These are phyloP conservation scores for Cruciata laevipes DNA, from an alignment of 257 asterid species.

Conservation along the genomic window DNA sequence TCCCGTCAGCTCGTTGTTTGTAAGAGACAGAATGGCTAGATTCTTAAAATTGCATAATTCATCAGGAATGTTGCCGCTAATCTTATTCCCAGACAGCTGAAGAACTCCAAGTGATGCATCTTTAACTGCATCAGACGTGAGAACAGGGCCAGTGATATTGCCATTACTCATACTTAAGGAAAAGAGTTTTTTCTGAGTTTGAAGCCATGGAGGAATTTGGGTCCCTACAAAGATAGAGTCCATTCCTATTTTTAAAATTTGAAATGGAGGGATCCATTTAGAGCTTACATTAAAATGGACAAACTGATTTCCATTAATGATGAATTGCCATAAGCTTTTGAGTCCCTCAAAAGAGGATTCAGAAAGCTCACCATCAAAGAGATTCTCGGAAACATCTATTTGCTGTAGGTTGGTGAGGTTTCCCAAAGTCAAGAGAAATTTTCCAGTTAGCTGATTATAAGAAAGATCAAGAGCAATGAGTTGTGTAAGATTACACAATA, in stretches of 20 bases:
- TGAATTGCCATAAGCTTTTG: no score
- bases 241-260: background rate
- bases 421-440: background rate
- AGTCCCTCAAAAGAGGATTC: constrained; percentile 7
- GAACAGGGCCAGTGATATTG: background rate
- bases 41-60: background rate
- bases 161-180: background rate
- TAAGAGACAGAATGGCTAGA: background rate
- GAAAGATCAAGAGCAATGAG: background rate
- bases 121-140: background rate
- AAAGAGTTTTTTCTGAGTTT: background rate
- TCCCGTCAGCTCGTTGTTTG: background rate
- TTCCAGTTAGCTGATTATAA: no score
- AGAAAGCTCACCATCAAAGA: constrained; percentile 5
- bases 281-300: constrained; percentile 15
- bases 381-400: background rate
- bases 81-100: background rate
- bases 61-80: constrained; percentile 3
- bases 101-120: background rate
- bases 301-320: no score
- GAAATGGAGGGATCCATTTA: constrained; percentile 9
- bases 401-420: constrained; percentile 9
- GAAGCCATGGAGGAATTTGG: background rate
- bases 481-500: constrained; percentile 9
- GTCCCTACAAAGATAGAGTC: constrained; percentile 3